Conservation (phyloP, 2,329 filamentous ascomycete species). For the Nannizziopsis arthrosporioides region DNA sequence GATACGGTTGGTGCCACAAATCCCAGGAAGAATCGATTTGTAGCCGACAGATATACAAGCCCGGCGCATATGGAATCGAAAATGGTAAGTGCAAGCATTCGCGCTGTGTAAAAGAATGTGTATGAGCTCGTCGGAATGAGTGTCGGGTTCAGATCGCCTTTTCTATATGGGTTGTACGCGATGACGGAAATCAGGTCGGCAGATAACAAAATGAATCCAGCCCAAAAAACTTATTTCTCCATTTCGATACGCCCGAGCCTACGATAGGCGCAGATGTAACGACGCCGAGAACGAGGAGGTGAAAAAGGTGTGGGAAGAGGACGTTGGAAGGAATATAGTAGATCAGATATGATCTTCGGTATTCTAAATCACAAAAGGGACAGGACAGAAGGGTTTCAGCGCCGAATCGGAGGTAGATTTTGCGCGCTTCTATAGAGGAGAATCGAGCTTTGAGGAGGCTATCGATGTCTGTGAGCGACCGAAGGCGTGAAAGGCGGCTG, state of each 20-base stretch:
- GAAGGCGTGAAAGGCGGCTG: constrained; percentile 49
- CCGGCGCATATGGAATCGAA: constrained; percentile 54
- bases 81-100: constrained; percentile 51
- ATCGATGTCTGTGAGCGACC: constrained; percentile 45
- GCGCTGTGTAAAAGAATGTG: constrained; percentile 43
- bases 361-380: constrained; percentile 67
- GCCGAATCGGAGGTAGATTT: constrained; percentile 76
- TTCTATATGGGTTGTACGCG: constrained; percentile 48
- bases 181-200: constrained; percentile 52
- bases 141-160: constrained; percentile 36
- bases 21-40: constrained; percentile 62
- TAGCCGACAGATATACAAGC: constrained; percentile 63
- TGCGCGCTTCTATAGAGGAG: constrained; percentile 56
- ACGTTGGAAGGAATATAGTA: constrained; percentile 63
- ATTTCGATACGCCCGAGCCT: constrained; percentile 52
- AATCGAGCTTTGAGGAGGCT: constrained; percentile 56
- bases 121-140: constrained; percentile 23
- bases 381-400: constrained; percentile 62
- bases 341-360: constrained; percentile 59
- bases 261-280: constrained; percentile 59
- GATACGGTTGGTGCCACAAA: constrained; percentile 53
- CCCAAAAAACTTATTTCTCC: constrained; percentile 61
- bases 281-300: constrained; percentile 59
- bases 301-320: constrained; percentile 64
- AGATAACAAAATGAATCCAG: constrained; percentile 46